phyloP scores from a whole-genome alignment of 2,329 filamentous ascomycete species.

The Calonectria hongkongensis region DNA sequence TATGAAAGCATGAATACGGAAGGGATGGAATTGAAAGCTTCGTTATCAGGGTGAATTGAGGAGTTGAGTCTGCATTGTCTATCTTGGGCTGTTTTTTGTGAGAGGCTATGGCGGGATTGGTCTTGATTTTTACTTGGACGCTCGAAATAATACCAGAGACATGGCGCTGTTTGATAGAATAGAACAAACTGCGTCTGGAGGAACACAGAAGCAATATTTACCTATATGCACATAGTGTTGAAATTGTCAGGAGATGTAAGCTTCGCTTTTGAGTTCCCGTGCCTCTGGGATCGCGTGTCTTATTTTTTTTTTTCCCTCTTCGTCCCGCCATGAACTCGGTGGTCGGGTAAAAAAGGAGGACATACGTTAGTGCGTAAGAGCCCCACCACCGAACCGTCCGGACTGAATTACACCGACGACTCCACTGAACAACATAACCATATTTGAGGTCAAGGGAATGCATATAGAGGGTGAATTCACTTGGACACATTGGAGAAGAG shows the following conservation, averaged over 20 bases:
- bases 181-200: constrained; percentile 42
- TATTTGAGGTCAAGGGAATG: constrained; percentile 17
- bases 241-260: constrained; percentile 21
- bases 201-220: constrained; percentile 31
- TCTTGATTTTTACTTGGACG: constrained; percentile 47
- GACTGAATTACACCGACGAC: constrained; percentile 50
- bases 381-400: constrained; percentile 45
- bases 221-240: not conserved
- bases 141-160: constrained; percentile 49
- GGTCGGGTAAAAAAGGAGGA: constrained; percentile 54
- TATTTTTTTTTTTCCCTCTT: constrained; percentile 12
- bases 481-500: constrained; percentile 12
- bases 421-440: constrained; percentile 33
- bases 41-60: constrained; percentile 45
- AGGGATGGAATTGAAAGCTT: constrained; percentile 51
- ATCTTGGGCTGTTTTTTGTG: constrained; percentile 45
- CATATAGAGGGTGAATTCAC: not conserved
- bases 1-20: constrained; percentile 54
- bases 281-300: constrained; percentile 6
- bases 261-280: constrained; percentile 14
- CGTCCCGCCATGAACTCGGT: constrained; percentile 48
- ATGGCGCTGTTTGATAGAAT: constrained; percentile 48
- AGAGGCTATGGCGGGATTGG: constrained; percentile 45
- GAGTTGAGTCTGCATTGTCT: constrained; percentile 54
- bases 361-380: constrained; percentile 44